Conservation (phyloP, 306 rosid species). For the Delonix regia region DNA sequence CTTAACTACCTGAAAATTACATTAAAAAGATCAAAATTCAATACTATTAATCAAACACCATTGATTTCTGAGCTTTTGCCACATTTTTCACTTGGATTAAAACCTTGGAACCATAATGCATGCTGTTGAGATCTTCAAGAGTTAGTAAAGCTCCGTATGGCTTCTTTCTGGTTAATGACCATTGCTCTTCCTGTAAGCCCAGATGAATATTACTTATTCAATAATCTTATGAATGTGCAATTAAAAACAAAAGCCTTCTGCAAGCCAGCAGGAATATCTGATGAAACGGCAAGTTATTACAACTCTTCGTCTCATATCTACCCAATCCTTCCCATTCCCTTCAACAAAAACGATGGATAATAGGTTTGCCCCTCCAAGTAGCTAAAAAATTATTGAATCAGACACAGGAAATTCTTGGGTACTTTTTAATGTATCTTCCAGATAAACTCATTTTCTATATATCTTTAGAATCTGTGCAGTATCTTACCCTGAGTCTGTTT, state of each 20-base stretch:
- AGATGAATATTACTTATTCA: slow-evolving; percentile 12
- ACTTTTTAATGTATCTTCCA: too few relatives aligned
- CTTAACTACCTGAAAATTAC: slow-evolving; percentile 60
- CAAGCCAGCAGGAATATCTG: background rate
- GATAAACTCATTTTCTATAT: background rate
- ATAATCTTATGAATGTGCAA: background rate
- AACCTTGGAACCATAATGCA: slow-evolving; percentile 71
- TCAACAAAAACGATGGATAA: background rate
- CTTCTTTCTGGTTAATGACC: slow-evolving; percentile 56
- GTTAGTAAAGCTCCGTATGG: slow-evolving; percentile 51
- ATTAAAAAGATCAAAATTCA: slow-evolving; percentile 20
- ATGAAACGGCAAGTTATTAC: background rate
- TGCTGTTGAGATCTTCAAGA: slow-evolving; percentile 60
- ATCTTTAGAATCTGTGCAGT: background rate
- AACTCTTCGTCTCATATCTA: background rate
- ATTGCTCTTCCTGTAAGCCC: slow-evolving; percentile 64
- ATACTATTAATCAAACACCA: slow-evolving; percentile 14
- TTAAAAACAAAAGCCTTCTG: background rate
- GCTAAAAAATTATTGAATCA: background rate
- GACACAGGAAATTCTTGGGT: too few relatives aligned
- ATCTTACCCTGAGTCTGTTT: slow-evolving; percentile 65
- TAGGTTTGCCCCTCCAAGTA: background rate
- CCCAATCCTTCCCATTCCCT: background rate
- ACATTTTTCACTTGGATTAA: background rate
- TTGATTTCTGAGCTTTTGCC: slow-evolving; percentile 22